Evolutionary conservation across 129 eudicot species (phyloP).

Genomic region (Saposhnikovia divaricata): DNA sequence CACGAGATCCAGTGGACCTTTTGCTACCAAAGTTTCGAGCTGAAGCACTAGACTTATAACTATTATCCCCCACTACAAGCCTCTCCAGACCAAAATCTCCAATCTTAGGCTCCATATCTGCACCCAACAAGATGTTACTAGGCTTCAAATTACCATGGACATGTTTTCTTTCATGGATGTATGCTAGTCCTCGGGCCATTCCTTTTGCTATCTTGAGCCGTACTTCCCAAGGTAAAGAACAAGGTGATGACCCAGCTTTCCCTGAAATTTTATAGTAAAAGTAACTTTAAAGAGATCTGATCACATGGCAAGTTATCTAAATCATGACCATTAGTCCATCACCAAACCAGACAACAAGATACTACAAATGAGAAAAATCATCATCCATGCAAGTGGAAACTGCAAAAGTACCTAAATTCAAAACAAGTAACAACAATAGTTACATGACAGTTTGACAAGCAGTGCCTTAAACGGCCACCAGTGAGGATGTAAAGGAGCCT

Average conservation of each 20-base stretch:
- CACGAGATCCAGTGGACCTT: constrained; percentile 83
- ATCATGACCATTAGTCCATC: not conserved
- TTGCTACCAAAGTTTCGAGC: constrained; percentile 86
- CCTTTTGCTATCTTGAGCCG: constrained; percentile 93
- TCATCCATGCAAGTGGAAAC: constrained; percentile 21
- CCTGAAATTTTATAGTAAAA: constrained; percentile 27
- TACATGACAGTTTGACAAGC: constrained; percentile 44
- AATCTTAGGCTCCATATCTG: constrained; percentile 89
- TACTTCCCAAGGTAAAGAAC: constrained; percentile 79
- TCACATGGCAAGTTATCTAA: not conserved
- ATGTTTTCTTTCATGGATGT: constrained; percentile 88
- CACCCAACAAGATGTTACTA: constrained; percentile 60
- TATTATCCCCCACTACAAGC: constrained; percentile 53
- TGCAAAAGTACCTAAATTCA: constrained; percentile 28
- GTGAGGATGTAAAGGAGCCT: not conserved
- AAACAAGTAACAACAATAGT: constrained; percentile 21
- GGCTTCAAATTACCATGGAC: constrained; percentile 94
- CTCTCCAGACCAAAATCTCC: constrained; percentile 91
- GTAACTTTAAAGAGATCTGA: not conserved
- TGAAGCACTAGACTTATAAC: constrained; percentile 60
- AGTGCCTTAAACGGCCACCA: constrained; percentile 21
- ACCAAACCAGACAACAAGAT: not conserved
- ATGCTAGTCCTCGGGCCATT: constrained; percentile 75
- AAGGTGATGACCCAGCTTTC: constrained; percentile 91
- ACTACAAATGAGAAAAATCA: constrained; percentile 19